A percentile compares a stretch with the other conserved stretches of the same genome.
Conservation (phyloP, 345 rosid species). For the Cardiospermum halicacabum region DNA sequence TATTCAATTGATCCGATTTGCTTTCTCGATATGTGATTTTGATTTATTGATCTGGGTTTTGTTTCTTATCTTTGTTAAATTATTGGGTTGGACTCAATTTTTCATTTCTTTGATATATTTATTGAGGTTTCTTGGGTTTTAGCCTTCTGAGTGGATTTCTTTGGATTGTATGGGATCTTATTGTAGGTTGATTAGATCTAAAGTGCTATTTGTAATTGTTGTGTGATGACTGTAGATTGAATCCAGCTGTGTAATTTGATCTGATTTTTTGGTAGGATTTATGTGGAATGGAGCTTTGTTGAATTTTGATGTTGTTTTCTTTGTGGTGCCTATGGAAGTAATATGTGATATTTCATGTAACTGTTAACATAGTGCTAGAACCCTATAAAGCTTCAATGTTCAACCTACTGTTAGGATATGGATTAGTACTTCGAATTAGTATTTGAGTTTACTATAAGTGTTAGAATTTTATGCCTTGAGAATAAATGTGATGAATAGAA, state of each 20-base stretch:
- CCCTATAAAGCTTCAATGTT: neutral
- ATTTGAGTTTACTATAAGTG: neutral
- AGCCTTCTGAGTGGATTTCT: neutral
- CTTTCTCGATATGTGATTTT: neutral
- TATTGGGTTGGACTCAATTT: neutral
- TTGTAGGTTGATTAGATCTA: constrained; percentile 23
- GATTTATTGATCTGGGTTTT: constrained; percentile 7
- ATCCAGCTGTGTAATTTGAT: neutral
- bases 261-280: constrained; percentile 9
- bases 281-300: neutral
- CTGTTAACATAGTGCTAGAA: neutral
- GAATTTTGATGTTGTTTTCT: neutral
- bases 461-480: neutral
- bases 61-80: neutral
- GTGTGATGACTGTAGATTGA: neutral
- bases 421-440: neutral
- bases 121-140: no score
- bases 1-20: constrained; percentile 10
- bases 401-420: neutral
- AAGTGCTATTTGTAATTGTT: neutral
- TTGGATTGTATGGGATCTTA: constrained; percentile 6
- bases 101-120: neutral
- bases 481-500: neutral
- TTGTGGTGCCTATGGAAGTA: neutral
- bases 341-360: neutral